Base-by-base conservation (phyloP, 768 basidiomycete genomes). In the Podaxis sp. region DNA sequence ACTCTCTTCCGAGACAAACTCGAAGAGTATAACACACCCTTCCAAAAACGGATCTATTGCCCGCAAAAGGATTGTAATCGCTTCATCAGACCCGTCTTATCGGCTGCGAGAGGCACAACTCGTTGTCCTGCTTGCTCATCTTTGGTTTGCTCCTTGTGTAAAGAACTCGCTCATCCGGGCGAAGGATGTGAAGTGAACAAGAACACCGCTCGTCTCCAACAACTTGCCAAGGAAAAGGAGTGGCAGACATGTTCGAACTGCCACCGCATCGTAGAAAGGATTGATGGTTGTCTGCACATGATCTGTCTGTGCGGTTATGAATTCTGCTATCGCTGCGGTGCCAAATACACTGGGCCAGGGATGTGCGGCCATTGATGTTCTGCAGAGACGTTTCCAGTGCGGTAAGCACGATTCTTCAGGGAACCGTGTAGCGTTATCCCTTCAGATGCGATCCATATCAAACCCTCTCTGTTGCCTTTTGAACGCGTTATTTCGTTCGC, bases 321-420 rank as follows among this genome's bases (percentile, higher is more conserved):
- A 25, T 64, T 64, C 41, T 64, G 63, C 37, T 64, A 64, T 41
- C 22, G 53, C 19, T 64, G 63, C 43, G 63, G 63, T 19, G 43
- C 17, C 4, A 46, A 46, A 15, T 46, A 46, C 43, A 46, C 43
- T 22, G 43, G 43, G 8, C 43, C 43, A 22, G 43, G 43, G 7
- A 46, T 46, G 43, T 46, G 43, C 9, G 43, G 43, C 17, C 43
- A 46, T 46, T 46, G 43, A 46, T 46, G 43, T 7, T 3, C 52
- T 15, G 9, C 17, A 3, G 52, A 54, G 33, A n/a, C 27, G 7
- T 33, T 12, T 17, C 17, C 43, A 46, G 8, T 46, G 43, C n/a
- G 33, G 33, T 33, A 33, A 33, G 33, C 33, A 33, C 33, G 9
- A 9, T 33, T 33, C 33, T 33, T 33, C 33, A 33, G 33, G 33